Conservation (phyloP, 768 basidiomycete genomes). For the Trametes coccinea region DNA sequence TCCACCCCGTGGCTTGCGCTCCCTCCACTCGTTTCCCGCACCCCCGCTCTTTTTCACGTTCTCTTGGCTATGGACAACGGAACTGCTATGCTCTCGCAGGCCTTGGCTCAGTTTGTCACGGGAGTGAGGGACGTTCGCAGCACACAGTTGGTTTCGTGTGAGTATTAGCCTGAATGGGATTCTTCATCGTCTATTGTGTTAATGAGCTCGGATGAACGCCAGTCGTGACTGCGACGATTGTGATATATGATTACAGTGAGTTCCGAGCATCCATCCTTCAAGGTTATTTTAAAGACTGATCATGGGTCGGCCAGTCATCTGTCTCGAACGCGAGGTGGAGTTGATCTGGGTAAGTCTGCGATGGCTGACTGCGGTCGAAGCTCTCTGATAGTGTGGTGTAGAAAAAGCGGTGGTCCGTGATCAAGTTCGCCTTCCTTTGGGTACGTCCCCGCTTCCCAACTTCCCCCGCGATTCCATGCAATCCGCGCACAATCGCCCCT, state of each 20-base stretch:
- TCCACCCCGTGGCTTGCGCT: conserved; percentile 3
- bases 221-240: conserved; percentile 25
- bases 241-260: conserved; percentile 29
- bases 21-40: conserved; percentile 1
- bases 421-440: conserved; percentile 33
- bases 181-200: neutral
- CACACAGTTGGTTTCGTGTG: conserved; percentile 16
- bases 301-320: conserved; percentile 18
- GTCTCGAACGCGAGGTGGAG: conserved; percentile 26
- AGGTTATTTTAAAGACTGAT: neutral
- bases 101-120: conserved; percentile 3
- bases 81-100: neutral
- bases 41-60: neutral
- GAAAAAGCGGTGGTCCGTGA: conserved; percentile 33
- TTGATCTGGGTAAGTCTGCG: conserved; percentile 27
- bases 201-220: neutral
- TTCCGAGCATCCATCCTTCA: neutral
- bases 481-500: conserved; percentile 3
- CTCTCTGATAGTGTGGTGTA: conserved; percentile 5
- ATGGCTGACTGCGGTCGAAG: neutral
- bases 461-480: neutral
- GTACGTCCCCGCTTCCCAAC: conserved; percentile 17
- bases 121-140: conserved; percentile 9
- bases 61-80: neutral
- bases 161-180: neutral